A percentile compares a stretch with the other conserved stretches of the same genome.
phyloP scores from a whole-genome alignment of 306 rosid genomes.

The Prunus mume region DNA sequence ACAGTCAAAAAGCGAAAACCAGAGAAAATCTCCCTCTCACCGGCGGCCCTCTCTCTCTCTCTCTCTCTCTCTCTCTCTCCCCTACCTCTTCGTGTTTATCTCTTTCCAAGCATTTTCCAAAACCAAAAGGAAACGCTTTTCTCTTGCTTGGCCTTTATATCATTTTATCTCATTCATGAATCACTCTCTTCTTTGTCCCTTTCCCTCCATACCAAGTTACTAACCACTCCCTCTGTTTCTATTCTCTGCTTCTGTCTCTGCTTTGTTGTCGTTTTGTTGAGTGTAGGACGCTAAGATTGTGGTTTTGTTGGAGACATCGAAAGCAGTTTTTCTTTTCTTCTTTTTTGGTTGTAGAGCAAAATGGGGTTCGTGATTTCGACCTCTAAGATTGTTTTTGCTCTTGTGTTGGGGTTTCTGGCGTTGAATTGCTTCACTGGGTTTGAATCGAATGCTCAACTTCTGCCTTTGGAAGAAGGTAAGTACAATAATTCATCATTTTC shows the following conservation, averaged over 20 bases:
- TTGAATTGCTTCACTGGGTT: slow-evolving; percentile 40
- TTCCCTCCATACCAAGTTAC: neutral
- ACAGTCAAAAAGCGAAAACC: neutral
- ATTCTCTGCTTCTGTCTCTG: neutral
- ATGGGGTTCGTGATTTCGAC: slow-evolving; percentile 38
- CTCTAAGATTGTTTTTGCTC: slow-evolving; percentile 21
- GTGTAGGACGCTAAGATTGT: neutral
- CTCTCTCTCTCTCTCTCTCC: too few relatives aligned
- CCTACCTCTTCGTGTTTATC: neutral
- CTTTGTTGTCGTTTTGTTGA: neutral
- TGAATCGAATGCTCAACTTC: slow-evolving; percentile 54
- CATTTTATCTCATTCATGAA: too few relatives aligned
- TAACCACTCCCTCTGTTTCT: neutral
- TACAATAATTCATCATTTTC: neutral
- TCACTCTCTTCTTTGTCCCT: neutral
- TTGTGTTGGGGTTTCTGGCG: slow-evolving; percentile 28
- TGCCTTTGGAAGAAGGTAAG: slow-evolving; percentile 76
- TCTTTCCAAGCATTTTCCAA: too few relatives aligned
- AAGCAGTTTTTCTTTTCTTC: neutral
- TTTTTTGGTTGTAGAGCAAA: neutral
- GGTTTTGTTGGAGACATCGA: neutral
- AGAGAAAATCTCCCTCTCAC: neutral
- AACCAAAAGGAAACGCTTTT: too few relatives aligned
- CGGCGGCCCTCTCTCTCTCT: neutral
- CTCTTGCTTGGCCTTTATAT: too few relatives aligned